Conservation (phyloP, 129 eudicot species). For the Rutidosis leptorrhynchoides region DNA sequence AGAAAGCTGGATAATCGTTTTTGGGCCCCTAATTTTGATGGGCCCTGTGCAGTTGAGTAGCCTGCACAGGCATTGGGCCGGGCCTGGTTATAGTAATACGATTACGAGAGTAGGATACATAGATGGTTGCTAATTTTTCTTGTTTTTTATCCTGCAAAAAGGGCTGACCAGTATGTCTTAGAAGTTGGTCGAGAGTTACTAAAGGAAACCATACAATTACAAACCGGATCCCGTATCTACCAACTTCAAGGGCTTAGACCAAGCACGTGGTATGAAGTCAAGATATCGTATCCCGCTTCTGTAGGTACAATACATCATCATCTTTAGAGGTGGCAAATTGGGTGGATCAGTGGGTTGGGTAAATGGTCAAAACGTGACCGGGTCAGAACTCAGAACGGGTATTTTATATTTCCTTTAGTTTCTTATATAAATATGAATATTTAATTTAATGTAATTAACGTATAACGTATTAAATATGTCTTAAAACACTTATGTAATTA, state of each 20-base stretch:
- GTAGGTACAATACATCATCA: constrained; percentile 46
- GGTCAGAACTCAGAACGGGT: neutral
- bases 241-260: constrained; percentile 62
- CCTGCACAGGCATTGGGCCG: no score
- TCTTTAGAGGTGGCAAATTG: constrained; percentile 7
- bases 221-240: constrained; percentile 63
- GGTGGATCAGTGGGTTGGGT: neutral
- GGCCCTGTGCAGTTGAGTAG: no score
- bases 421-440: no score
- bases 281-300: constrained; percentile 99
- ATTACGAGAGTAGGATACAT: neutral
- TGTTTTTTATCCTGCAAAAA: constrained; percentile 24
- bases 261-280: constrained; percentile 83
- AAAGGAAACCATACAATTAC: constrained; percentile 63
- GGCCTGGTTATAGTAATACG: neutral
- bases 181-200: constrained; percentile 62
- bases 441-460: no score
- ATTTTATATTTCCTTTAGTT: neutral
- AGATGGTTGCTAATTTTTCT: neutral
- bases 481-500: neutral
- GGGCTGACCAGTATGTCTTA: constrained; percentile 40
- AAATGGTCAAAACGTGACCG: neutral
- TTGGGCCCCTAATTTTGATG: no score
- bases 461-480: neutral
- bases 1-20: no score